Base-by-base conservation (phyloP, 768 basidiomycete genomes). In the Sutorius australiensis region DNA sequence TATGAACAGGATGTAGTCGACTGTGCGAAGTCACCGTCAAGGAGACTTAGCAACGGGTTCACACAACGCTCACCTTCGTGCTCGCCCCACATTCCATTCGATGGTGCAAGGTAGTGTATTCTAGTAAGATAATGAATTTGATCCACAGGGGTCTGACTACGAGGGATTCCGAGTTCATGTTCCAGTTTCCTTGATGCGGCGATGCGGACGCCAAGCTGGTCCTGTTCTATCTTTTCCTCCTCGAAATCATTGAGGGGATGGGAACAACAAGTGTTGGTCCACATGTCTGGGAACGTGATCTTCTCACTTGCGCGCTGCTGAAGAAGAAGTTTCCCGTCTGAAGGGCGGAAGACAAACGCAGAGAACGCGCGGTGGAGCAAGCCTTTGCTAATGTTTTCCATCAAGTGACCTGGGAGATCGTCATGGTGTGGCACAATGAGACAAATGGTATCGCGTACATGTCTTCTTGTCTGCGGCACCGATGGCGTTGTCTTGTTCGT, bases 211-310 rank as follows among this genome's bases (percentile, higher is more conserved):
- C 95, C 95, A 63, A 81, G 75, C 68, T 97, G 89, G 33, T 83
- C 80, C 59, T 74, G 61, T 71, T 90, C 89, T 8, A 83, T 68
- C 73, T 86, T 92, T 73, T 93, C 87, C 59, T 82, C 80, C 56
- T 86, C 87, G 59, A 93, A 91, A 72, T 98, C 97, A 61, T 91
- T 86, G 46, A 99, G 77, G 16, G 95, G 95, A 67, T 99, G 95
- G 21, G 92, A 94, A 74, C 95, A 99, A 69, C 97, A 99, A 8
- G 97, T 98, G 72, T 99, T 99, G 31, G 97, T 99, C 97, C 97
- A 99, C 94, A 98, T 94, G 62, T 91, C 81, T 6, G 97, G 97
- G 75, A 99, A 99, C 7, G 97, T 99, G 67, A 99, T 99, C 77
- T 99, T 99, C 75, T 95, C 94, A n/a, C 86, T 78, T 17, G 97